phyloP scores from a whole-genome alignment of 1,139 yeast genomes.

The Dujonia santamariae region DNA sequence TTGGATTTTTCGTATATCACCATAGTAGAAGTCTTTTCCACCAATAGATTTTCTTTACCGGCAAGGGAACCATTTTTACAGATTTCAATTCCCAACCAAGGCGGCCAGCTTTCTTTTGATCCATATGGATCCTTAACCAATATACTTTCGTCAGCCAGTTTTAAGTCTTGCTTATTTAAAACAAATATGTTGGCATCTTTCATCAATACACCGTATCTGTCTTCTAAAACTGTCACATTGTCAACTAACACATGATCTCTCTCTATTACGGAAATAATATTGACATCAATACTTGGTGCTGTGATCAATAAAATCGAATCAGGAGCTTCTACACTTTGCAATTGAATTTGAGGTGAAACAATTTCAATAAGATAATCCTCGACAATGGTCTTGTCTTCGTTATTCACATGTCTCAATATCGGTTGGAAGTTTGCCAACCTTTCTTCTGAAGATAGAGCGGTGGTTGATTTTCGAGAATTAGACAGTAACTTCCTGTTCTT shows the following conservation, averaged over 20 bases:
- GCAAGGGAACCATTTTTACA: slow-evolving; percentile 37
- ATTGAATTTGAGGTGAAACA: slow-evolving; percentile 82
- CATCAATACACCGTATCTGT: slow-evolving; percentile 36
- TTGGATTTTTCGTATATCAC: slow-evolving; percentile 30
- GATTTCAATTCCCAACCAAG: slow-evolving; percentile 46
- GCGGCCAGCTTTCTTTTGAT: slow-evolving; percentile 41
- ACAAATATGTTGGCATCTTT: slow-evolving; percentile 42
- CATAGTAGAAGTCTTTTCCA: slow-evolving; percentile 39
- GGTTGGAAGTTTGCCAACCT: slow-evolving; percentile 47
- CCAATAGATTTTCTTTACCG: slow-evolving; percentile 32
- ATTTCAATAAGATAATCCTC: slow-evolving; percentile 71
- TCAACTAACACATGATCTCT: slow-evolving; percentile 20
- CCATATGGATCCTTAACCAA: slow-evolving; percentile 35
- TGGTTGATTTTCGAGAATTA: neutral
- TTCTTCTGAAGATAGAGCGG: slow-evolving; percentile 17
- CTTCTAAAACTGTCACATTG: slow-evolving; percentile 25
- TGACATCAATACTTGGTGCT: slow-evolving; percentile 39
- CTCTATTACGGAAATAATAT: slow-evolving; percentile 34
- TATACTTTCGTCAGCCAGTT: slow-evolving; percentile 16
- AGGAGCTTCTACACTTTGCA: slow-evolving; percentile 64
- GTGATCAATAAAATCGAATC: slow-evolving; percentile 54
- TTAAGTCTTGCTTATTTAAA: slow-evolving; percentile 26
- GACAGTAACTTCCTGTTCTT: neutral
- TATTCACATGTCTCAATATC: slow-evolving; percentile 40
- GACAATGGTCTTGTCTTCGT: slow-evolving; percentile 42